phyloP scores from a whole-genome alignment of 2,329 filamentous ascomycete genomes.

The Fusarium haematococcum region DNA sequence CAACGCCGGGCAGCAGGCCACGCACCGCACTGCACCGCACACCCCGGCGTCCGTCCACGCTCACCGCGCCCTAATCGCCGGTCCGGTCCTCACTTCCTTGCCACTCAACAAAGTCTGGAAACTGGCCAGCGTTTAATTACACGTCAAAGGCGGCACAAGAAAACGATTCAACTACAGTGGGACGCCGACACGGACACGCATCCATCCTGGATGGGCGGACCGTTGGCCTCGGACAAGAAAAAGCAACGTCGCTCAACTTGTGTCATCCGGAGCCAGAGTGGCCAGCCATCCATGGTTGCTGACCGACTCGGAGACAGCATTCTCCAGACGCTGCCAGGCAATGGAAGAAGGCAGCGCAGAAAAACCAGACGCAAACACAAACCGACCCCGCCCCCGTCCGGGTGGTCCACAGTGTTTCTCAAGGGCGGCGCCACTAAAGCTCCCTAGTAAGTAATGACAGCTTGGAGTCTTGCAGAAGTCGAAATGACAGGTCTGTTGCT shows the following conservation, averaged over 20 bases:
- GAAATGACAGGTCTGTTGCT: slow-evolving; percentile 52
- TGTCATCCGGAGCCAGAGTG: background rate
- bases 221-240: background rate
- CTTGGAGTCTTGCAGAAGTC: slow-evolving; percentile 45
- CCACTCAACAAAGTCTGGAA: slow-evolving; percentile 23
- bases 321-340: slow-evolving; percentile 3
- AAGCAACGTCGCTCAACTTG: background rate
- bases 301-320: slow-evolving; percentile 8
- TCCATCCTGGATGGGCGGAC: background rate
- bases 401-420: slow-evolving; percentile 35
- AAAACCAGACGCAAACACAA: slow-evolving; percentile 14
- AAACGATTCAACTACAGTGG: slow-evolving; percentile 10
- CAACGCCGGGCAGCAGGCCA: slow-evolving; percentile 11
- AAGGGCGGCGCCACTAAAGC: slow-evolving; percentile 41
- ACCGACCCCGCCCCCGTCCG: slow-evolving; percentile 36
- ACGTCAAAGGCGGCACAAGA: slow-evolving; percentile 8
- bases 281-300: background rate
- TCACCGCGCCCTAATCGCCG: slow-evolving; percentile 21
- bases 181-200: background rate
- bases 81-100: slow-evolving; percentile 23
- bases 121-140: slow-evolving; percentile 7
- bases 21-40: background rate
- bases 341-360: background rate
- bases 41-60: slow-evolving; percentile 9
- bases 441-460: slow-evolving; percentile 41